Conservation (phyloP, 2,329 filamentous ascomycete genomes). For the Alternaria atra region DNA sequence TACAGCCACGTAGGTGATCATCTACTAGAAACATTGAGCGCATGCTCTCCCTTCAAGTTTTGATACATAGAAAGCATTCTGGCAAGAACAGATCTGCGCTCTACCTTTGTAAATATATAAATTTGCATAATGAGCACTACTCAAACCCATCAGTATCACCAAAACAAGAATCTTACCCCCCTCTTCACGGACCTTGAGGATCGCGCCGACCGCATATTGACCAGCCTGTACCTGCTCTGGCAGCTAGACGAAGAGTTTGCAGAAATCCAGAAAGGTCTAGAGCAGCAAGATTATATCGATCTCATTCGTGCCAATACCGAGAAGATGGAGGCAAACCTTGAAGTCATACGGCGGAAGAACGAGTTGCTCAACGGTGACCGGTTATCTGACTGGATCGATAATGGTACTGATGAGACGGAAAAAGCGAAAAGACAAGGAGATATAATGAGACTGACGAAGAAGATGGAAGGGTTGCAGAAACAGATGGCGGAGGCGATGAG, state of each 20-base stretch:
- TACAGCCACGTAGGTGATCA: not conserved
- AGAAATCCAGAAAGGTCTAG: not conserved
- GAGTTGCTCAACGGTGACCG: slow-evolving; percentile 6
- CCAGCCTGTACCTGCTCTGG: slow-evolving; percentile 10
- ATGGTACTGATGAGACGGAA: not conserved
- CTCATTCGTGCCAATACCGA: not conserved
- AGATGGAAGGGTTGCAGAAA: slow-evolving; percentile 5
- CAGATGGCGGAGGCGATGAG: slow-evolving; percentile 4
- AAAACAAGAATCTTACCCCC: not conserved
- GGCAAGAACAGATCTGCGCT: not conserved
- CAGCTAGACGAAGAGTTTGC: slow-evolving; percentile 1
- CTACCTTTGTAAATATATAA: not conserved
- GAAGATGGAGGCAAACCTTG: slow-evolving; percentile 11
- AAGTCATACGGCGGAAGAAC: slow-evolving; percentile 1
- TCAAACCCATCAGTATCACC: not conserved
- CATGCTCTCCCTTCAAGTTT: not conserved
- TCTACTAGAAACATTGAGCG: not conserved
- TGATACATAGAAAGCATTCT: not conserved
- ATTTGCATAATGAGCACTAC: not conserved
- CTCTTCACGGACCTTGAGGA: slow-evolving; percentile 6
- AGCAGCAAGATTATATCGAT: slow-evolving; percentile 8
- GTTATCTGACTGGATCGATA: slow-evolving; percentile 8
- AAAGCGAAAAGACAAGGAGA: slow-evolving; percentile 1
- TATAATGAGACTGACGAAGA: not conserved
- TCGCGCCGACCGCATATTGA: slow-evolving; percentile 7